Evolutionary conservation across 2,329 filamentous ascomycete species (phyloP).

Genomic region (Ampelomyces quisqualis): DNA sequence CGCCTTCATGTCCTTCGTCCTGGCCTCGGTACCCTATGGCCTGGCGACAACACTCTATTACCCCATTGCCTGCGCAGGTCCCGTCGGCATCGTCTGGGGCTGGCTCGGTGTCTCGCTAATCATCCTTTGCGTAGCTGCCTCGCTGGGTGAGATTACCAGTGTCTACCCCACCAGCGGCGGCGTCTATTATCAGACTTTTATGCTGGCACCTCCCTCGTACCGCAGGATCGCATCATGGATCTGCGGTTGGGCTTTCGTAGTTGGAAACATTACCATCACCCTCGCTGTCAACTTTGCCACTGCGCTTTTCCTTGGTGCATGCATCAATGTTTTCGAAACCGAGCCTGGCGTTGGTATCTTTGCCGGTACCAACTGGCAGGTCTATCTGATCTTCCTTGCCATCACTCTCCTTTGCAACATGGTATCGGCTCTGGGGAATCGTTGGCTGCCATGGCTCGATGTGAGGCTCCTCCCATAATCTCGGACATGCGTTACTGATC

Average conservation of each 20-base stretch:
- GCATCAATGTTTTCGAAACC: conserved; percentile 57
- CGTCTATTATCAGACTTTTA: conserved; percentile 78
- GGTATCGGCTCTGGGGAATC: conserved; percentile 55
- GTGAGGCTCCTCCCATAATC: conserved; percentile 53
- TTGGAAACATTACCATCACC: conserved; percentile 80
- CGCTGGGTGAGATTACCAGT: conserved; percentile 72
- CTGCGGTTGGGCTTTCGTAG: conserved; percentile 73
- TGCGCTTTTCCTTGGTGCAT: conserved; percentile 56
- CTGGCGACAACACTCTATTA: conserved; percentile 69
- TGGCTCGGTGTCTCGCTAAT: conserved; percentile 69
- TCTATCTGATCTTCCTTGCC: conserved; percentile 52
- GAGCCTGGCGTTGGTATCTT: conserved; percentile 51
- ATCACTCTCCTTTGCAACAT: conserved; percentile 54
- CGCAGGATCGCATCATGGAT: conserved; percentile 68
- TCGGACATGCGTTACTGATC: conserved; percentile 26
- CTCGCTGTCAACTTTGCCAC: conserved; percentile 78
- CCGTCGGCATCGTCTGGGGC: conserved; percentile 71
- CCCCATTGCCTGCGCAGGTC: conserved; percentile 65
- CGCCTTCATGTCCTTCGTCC: conserved; percentile 74
- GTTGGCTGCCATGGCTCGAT: conserved; percentile 61
- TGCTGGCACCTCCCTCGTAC: conserved; percentile 64
- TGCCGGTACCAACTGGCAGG: conserved; percentile 47
- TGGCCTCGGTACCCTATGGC: conserved; percentile 73
- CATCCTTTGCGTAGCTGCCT: conserved; percentile 67
- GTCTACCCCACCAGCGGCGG: conserved; percentile 76